A percentile compares a stretch with the other conserved stretches of the same genome.
phyloP scores from a whole-genome alignment of 2,329 filamentous ascomycete species.

The Nigrograna mackinnonii region DNA sequence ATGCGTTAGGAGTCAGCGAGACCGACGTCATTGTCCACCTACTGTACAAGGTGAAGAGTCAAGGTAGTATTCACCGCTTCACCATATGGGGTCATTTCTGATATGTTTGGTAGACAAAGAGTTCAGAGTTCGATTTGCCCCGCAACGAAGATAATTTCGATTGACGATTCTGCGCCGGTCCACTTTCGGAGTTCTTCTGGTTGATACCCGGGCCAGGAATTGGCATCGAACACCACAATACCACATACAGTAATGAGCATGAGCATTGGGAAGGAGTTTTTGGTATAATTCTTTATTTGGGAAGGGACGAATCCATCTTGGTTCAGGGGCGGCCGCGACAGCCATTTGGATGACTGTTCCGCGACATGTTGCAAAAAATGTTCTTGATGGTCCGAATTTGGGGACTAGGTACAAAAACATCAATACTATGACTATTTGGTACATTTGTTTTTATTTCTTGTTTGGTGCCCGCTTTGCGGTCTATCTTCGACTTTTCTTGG shows the following conservation, averaged over 20 bases:
- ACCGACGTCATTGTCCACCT: conserved; percentile 82
- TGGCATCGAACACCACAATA: conserved; percentile 18
- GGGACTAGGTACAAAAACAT: no score
- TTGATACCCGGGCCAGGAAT: conserved; percentile 36
- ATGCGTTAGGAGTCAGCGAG: conserved; percentile 76
- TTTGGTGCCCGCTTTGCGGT: no score
- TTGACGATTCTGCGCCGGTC: conserved; percentile 17
- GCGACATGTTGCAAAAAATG: no score
- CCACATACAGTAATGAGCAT: conserved; percentile 27
- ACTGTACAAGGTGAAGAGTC: conserved; percentile 69
- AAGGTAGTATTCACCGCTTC: conserved; percentile 49
- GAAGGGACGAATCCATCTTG: conserved; percentile 3
- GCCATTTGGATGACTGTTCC: no score
- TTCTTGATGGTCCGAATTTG: no score
- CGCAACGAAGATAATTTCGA: conserved; percentile 33
- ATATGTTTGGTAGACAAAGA: conserved; percentile 44
- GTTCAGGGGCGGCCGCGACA: background rate
- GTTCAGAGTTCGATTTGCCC: conserved; percentile 50
- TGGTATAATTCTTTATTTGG: conserved; percentile 8
- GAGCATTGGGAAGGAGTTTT: conserved; percentile 38
- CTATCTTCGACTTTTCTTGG: no score
- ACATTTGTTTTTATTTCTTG: no score
- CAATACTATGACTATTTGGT: no score
- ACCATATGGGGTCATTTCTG: background rate
- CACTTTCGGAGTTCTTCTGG: conserved; percentile 31